phyloP scores from a whole-genome alignment of 2,329 filamentous ascomycete genomes.

The Aspergillus chevalieri region DNA sequence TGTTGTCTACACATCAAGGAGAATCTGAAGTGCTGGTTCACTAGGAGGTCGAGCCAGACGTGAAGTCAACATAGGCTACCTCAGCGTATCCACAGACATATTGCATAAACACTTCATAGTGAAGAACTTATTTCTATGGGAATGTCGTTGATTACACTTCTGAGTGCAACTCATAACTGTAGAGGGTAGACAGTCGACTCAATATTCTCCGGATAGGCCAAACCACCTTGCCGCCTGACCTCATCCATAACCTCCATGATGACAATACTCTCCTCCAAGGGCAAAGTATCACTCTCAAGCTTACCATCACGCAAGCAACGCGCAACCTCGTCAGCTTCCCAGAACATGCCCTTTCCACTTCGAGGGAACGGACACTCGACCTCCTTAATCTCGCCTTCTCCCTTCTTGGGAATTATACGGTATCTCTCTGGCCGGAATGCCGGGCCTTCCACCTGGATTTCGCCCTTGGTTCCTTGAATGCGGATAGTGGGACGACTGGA shows the following conservation, averaged over 20 bases:
- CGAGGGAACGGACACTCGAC: constrained; percentile 44
- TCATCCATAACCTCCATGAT: constrained; percentile 81
- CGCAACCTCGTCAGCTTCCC: constrained; percentile 76
- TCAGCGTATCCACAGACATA: no score
- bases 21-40: no score
- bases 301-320: constrained; percentile 69
- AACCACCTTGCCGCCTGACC: constrained; percentile 55
- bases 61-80: no score
- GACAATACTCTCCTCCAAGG: constrained; percentile 68
- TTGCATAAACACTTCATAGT: no score
- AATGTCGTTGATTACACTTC: not conserved
- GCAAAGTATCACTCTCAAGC: constrained; percentile 65
- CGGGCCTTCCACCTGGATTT: constrained; percentile 71
- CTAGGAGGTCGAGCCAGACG: no score
- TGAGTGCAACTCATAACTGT: constrained; percentile 22
- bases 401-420: constrained; percentile 53
- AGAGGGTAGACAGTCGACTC: constrained; percentile 54
- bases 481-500: constrained; percentile 62
- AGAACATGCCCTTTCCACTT: constrained; percentile 77
- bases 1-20: no score
- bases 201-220: constrained; percentile 61
- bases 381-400: constrained; percentile 40
- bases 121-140: no score
- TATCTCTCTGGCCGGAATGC: constrained; percentile 64
- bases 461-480: constrained; percentile 73